Conservation (phyloP, 352 stramenopile genomes). For the Achlya hypogyna region DNA sequence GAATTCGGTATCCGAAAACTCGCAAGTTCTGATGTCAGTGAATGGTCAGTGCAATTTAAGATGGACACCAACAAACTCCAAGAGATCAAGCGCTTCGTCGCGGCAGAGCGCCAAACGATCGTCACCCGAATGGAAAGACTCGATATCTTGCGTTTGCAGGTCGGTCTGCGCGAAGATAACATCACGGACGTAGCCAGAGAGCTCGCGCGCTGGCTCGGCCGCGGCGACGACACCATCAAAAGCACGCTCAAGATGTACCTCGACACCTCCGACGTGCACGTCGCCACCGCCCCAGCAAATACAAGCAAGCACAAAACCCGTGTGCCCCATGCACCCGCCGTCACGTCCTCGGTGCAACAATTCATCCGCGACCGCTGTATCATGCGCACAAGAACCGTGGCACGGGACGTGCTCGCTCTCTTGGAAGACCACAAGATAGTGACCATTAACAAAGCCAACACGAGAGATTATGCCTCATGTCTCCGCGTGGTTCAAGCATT, state of each 20-base stretch:
- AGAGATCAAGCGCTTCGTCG: too few species aligned
- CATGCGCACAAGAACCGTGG: neutral
- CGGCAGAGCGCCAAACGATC: neutral
- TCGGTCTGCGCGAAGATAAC: neutral
- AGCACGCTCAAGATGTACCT: neutral
- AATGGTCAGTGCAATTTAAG: too few species aligned
- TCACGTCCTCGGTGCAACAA: neutral
- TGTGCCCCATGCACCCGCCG: neutral
- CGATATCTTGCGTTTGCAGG: neutral
- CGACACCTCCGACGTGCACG: neutral
- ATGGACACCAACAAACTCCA: too few species aligned
- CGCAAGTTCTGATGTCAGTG: too few species aligned
- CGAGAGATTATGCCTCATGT: neutral
- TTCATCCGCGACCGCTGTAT: neutral
- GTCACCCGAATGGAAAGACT: neutral
- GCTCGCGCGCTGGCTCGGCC: neutral
- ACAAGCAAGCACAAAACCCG: neutral
- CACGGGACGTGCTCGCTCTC: neutral
- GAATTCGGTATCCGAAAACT: too few species aligned
- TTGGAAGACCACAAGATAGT: neutral
- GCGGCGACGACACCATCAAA: neutral
- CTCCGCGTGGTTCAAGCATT: neutral
- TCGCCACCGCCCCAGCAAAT: neutral
- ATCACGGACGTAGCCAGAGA: neutral
- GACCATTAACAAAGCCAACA: neutral